Evolutionary conservation across 495 filamentous ascomycete genomes (phyloP), one percentile per base, ranked within the genome.

Genomic region (Aspergillus avenaceus): DNA sequence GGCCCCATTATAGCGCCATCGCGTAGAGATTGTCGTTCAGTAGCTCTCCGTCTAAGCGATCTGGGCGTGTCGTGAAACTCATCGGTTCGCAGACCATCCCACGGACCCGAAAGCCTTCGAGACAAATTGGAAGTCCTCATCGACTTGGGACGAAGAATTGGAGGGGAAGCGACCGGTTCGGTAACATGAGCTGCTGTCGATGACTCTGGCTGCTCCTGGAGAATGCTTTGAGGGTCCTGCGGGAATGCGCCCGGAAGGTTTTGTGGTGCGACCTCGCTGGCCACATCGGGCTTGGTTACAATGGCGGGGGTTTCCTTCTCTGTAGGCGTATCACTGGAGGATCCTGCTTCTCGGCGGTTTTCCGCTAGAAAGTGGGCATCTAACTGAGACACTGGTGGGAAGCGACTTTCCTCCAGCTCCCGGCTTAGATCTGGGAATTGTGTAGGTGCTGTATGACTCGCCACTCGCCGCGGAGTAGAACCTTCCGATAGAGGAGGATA

Each of bases 321-420:
- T n/a, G 9, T 23, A 5, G 45, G 18, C 9, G 18, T 26, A 11
- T 37, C 8, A 37, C 1, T 19, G 16, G 18, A n/a, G 5, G 32
- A 22, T 13, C n/a, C 27, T 31, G 31, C 19, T 29, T 40, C 16
- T 8, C 26, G 28, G 18, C 49, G 56, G 27, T 62, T 63, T 3
- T 52, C 57, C 19, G 71, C 63, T 13, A 70, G 36, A 25, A 70
- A 55, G 29, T 70, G 71, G 2, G 73, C 73, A 45, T 74, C 71
- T 5, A 68, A 41, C 29, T 76, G 73, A 18, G 71, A 76, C 12
- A 76, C 66, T 18, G 73, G 73, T 18, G 73, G 73, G 48, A 74
- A 76, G 2, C 62, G 65, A 18, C 47, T n/a, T 19, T 54, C 63
- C 49, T 66, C 62, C n/a, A 52, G 6, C 12, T 65, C 54, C 11